Base-by-base conservation (phyloP, 225 moss, liverwort and hornwort genomes). In the Bryum argenteum region DNA sequence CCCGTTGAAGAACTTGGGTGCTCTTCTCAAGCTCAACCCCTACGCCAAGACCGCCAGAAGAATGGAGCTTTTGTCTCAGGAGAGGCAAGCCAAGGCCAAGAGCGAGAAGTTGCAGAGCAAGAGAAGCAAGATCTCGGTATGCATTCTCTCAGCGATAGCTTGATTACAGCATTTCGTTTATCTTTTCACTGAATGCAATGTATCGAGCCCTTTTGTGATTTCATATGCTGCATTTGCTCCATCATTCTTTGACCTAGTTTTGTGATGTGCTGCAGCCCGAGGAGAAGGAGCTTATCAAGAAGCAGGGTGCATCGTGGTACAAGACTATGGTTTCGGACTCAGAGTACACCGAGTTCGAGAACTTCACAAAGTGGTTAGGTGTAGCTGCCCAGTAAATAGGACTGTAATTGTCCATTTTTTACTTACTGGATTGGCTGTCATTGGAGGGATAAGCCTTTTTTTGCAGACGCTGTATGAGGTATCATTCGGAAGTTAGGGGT, bases 11-110 rank as follows among this genome's bases (percentile, higher is more conserved):
- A 94, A 94, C 61, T 73, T 94, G 66, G 94, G 94, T 3, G 89
- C 94, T 11, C 88, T 94, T 53, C 88, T 94, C 70, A 94, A 94
- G 90, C 88, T 94, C 71, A 94, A 94, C 72, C 94, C 94, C 0
- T 94, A 89, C 16, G 91, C 94, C 17, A 94, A 91, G 79, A 88
- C 90, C 24, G 94, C 90, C 52, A 82, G 93, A 81, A 87, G 94
- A 80, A 90, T 85, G 91, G 94, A 87, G 55, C 86, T 94, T 56
- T 77, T 91, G 78, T 86, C 94, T 3, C 88, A 91, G 37, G 91
- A 91, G 69, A 86, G 84, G 77, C 86, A 88, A 57, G 66, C 74
- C n/a, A 91, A 93, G 88, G 84, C 86, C 66, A 91, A 87, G 86
- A 58, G 88, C 48, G 89, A 91, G 71, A 94, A 94, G 80, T 56